A percentile compares a stretch with the other conserved stretches of the same genome.
These are phyloP conservation scores for Themeda triandra DNA, from an alignment of 176 grass and related monocot species.

Conservation along the genomic window DNA sequence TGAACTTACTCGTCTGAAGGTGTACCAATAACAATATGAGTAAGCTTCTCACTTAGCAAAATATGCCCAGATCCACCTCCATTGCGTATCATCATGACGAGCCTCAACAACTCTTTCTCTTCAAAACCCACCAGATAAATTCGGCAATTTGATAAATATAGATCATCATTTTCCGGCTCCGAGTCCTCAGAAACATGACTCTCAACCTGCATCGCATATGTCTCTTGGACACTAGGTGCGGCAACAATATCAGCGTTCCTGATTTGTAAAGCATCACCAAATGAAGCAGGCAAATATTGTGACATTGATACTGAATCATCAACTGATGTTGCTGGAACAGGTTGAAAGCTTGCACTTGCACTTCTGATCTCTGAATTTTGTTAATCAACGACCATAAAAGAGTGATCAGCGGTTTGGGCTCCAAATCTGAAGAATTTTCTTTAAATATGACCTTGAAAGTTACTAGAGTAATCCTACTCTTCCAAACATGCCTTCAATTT, in stretches of 20 bases:
- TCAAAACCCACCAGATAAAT: conserved; percentile 93
- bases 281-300: conserved; percentile 49
- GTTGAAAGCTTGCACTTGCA: conserved; percentile 47
- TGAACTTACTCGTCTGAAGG: conserved; percentile 92
- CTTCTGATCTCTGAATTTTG: conserved; percentile 49
- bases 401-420: background rate
- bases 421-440: background rate
- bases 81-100: conserved; percentile 66
- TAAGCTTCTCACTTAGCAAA: conserved; percentile 75
- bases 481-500: too few relatives aligned
- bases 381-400: background rate
- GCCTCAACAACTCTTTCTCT: conserved; percentile 59
- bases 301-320: conserved; percentile 59
- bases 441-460: background rate
- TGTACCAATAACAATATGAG: conserved; percentile 84
- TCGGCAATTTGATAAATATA: conserved; percentile 85
- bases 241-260: conserved; percentile 37
- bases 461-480: background rate
- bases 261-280: conserved; percentile 41
- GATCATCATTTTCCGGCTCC: conserved; percentile 69
- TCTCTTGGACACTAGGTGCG: conserved; percentile 32
- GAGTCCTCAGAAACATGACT: conserved; percentile 67
- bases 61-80: conserved; percentile 84
- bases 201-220: conserved; percentile 45
- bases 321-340: conserved; percentile 40